These are phyloP conservation scores for Melastoma malabathricum DNA, from an alignment of 345 rosid genomes.

Conservation along the genomic window DNA sequence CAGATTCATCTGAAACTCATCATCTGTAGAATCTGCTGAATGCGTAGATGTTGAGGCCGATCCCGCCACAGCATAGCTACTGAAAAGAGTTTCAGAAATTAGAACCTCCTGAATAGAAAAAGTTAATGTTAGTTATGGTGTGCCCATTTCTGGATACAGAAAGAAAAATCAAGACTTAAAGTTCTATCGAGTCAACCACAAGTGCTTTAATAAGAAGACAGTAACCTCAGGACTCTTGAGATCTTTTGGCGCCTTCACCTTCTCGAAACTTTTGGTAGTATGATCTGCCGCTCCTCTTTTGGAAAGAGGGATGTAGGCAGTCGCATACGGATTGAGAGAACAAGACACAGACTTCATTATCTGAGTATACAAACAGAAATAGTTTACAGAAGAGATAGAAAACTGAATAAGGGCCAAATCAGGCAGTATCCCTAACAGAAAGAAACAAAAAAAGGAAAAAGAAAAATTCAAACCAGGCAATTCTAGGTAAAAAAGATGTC, in stretches of 20 bases:
- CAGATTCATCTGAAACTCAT: conserved; percentile 55
- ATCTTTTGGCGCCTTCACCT: conserved; percentile 7
- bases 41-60: conserved; percentile 23
- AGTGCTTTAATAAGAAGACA: conserved; percentile 18
- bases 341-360: conserved; percentile 55
- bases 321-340: conserved; percentile 64
- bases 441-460: no score
- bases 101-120: conserved; percentile 10
- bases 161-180: conserved; percentile 14
- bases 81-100: conserved; percentile 4
- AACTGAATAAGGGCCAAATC: neutral
- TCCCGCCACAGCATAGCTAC: conserved; percentile 10
- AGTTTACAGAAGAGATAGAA: neutral
- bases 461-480: no score
- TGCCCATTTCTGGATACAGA: conserved; percentile 13
- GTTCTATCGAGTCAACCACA: no score
- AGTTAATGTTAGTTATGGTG: conserved; percentile 4
- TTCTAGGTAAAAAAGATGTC: no score
- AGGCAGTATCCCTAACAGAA: neutral
- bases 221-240: conserved; percentile 14
- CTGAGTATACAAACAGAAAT: neutral
- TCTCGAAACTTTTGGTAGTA: conserved; percentile 7
- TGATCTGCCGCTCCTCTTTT: conserved; percentile 35
- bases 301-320: conserved; percentile 56
- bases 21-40: conserved; percentile 26